These are phyloP conservation scores for Persicaria tinctoria DNA, from an alignment of 148 eudicot species.

Conservation along the genomic window DNA sequence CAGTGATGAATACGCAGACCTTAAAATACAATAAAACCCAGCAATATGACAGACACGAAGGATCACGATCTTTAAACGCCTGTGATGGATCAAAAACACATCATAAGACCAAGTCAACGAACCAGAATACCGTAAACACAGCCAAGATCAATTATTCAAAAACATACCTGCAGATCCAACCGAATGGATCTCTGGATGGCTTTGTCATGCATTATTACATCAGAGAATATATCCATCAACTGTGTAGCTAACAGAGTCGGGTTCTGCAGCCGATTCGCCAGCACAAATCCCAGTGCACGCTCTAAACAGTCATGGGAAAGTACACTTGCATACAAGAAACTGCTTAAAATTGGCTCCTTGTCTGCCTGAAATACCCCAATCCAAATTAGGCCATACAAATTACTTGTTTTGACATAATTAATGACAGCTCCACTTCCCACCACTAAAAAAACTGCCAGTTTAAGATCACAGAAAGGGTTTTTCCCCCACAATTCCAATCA, in stretches of 20 bases:
- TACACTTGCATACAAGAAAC: constrained; percentile 53
- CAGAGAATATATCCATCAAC: constrained; percentile 41
- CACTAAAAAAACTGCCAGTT: neutral
- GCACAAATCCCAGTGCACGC: constrained; percentile 37
- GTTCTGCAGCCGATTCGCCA: constrained; percentile 52
- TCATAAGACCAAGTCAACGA: neutral
- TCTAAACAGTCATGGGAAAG: constrained; percentile 48
- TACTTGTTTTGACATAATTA: neutral
- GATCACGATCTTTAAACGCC: constrained; percentile 61
- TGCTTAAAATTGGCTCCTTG: constrained; percentile 60
- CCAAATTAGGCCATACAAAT: neutral
- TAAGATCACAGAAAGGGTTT: neutral
- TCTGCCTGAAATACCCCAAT: constrained; percentile 36
- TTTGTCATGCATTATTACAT: constrained; percentile 35
- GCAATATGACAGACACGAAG: constrained; percentile 53
- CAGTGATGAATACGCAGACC: constrained; percentile 20
- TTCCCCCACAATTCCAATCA: neutral
- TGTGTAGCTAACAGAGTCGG: constrained; percentile 46
- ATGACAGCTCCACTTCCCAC: neutral
- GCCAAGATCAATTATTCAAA: neutral
- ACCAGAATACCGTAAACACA: neutral
- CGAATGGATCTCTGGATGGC: constrained; percentile 39
- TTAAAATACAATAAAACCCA: constrained; percentile 49
- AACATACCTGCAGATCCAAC: constrained; percentile 46
- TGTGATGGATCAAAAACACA: constrained; percentile 15